A percentile compares a stretch with the other conserved stretches of the same genome.
These are phyloP conservation scores for Kluyveromyces dobzhanskii DNA, from an alignment of 805 yeast species.

Conservation along the genomic window DNA sequence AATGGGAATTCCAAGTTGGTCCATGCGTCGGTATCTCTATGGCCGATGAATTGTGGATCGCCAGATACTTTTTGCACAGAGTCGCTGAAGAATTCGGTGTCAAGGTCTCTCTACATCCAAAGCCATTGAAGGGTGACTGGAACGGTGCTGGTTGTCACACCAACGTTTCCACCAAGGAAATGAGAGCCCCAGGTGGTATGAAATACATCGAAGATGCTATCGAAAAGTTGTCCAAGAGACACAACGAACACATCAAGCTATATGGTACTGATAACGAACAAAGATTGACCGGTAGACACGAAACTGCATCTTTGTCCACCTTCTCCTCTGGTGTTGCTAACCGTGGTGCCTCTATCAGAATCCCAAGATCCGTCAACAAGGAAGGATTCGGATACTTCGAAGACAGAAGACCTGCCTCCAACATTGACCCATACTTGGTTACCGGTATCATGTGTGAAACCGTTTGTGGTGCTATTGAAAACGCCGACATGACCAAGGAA, in stretches of 20 bases:
- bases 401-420: conserved; percentile 99
- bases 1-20: conserved; percentile 99
- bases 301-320: conserved; percentile 87
- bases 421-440: conserved; percentile 97
- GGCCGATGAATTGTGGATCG: conserved; percentile 98
- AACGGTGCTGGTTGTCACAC: conserved; percentile 99
- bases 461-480: conserved; percentile 87
- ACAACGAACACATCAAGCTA: conserved; percentile 87
- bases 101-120: conserved; percentile 98
- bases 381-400: conserved; percentile 98
- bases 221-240: conserved; percentile 91
- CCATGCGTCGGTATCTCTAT: conserved; percentile 91
- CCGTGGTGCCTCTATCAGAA: conserved; percentile 98
- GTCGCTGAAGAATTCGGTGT: conserved; percentile 99
- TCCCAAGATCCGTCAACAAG: conserved; percentile 97
- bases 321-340: conserved; percentile 98
- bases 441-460: conserved; percentile 98
- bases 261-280: conserved; percentile 93
- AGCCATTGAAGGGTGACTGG: conserved; percentile 98
- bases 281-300: conserved; percentile 97
- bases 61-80: conserved; percentile 86
- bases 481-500: conserved; percentile 91
- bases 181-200: conserved; percentile 97
- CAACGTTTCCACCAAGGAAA: conserved; percentile 84
- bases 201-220: conserved; percentile 86